Base-by-base conservation (phyloP, 106 monocot genomes). In the Allium sativum region DNA sequence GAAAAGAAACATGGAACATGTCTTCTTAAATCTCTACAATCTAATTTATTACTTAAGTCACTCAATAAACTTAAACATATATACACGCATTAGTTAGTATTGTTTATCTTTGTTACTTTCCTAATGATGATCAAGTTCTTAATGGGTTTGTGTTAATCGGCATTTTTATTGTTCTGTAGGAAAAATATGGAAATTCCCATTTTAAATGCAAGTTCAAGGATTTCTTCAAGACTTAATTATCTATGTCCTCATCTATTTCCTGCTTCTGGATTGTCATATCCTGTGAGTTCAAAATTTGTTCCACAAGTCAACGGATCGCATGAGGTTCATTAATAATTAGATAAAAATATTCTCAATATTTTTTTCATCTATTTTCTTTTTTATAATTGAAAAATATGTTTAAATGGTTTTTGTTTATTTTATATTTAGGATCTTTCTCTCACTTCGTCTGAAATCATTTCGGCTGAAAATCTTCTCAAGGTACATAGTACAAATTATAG, bases 381-480 rank as follows among this genome's bases (percentile, higher is more conserved):
- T 31, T 31, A 31, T 31, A 5, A 31, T 3, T 2, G 31, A 31
- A 31, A 14, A 61, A 19, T 18, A 53, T 50, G 40, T 58, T 17
- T 2, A 7, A 4, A 20, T 3, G 7, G 44, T 2, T 65, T 45
- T 20, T 19, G 47, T 52, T 16, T 19, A 65, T 58, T 9, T 61
- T 17, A 54, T 78, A n/a, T 58, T 20, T 80, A 91, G 91, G 78
- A 52, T 53, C 55, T 68, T 62, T 62, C 73, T 47, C 50, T 75
- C 47, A 42, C 65, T 47, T 7, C 50, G 40, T 78, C 43, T 70
- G 63, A 72, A 45, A 75, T 40, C 58, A 60, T 85, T 65, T 74
- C 76, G 58, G 98, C 98, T 48, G 80, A 80, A 73, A 98, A 98
- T 77, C 91, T 98, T 70, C 73, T 98, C 7, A 98, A 98, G 92